Percentiles rank a stretch among this genome's conserved stretches.
These are phyloP conservation scores for Persicaria maculosa DNA, from an alignment of 148 eudicot genomes.

Conservation along the genomic window DNA sequence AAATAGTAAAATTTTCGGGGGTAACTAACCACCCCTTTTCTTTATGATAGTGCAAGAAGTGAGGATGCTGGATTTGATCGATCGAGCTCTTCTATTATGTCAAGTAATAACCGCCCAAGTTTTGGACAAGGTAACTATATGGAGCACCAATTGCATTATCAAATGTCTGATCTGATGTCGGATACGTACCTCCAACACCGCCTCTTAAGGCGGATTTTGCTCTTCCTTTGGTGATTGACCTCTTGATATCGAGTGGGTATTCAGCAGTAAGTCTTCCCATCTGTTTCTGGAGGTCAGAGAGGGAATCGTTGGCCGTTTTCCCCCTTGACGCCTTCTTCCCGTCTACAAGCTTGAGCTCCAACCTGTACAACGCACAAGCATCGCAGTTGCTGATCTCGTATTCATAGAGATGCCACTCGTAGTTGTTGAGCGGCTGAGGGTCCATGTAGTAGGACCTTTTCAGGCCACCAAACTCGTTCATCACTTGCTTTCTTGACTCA, in stretches of 20 bases:
- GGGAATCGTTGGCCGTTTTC: constrained; percentile 55
- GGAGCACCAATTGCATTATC: constrained; percentile 45
- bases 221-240: constrained; percentile 39
- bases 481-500: constrained; percentile 92
- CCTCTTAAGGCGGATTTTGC: constrained; percentile 43
- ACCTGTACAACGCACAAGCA: constrained; percentile 75
- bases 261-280: constrained; percentile 93
- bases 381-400: constrained; percentile 75
- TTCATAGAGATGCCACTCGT: constrained; percentile 94
- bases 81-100: constrained; percentile 21
- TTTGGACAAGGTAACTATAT: constrained; percentile 58
- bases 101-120: constrained; percentile 46
- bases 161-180: constrained; percentile 31
- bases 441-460: constrained; percentile 99
- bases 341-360: constrained; percentile 81
- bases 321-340: constrained; percentile 76
- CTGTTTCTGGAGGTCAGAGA: constrained; percentile 92
- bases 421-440: constrained; percentile 82
- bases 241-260: constrained; percentile 60
- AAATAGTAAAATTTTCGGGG: no score
- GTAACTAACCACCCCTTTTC: no score
- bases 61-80: background rate
- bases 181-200: constrained; percentile 29
- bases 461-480: constrained; percentile 75
- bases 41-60: background rate